These are phyloP conservation scores for Paxillus involutus DNA, from an alignment of 768 basidiomycete species.

Conservation along the genomic window DNA sequence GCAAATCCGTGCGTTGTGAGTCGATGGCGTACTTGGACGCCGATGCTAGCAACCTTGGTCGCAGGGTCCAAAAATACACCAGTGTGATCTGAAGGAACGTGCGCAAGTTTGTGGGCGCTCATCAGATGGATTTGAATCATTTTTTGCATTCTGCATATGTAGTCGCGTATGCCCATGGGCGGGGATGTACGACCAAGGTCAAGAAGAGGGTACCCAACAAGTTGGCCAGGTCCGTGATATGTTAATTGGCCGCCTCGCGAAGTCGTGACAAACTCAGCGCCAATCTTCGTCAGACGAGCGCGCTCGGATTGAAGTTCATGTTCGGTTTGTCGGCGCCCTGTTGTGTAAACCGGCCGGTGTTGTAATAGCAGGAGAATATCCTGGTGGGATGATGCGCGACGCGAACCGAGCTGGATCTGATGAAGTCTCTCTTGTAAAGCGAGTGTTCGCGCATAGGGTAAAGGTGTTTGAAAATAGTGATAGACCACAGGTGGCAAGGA, in stretches of 20 bases:
- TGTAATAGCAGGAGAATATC: constrained; percentile 81
- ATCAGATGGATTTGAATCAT: constrained; percentile 63
- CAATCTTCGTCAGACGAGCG: constrained; percentile 64
- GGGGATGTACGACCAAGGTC: constrained; percentile 84
- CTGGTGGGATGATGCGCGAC: constrained; percentile 45
- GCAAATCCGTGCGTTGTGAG: constrained; percentile 95
- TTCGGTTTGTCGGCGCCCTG: constrained; percentile 83
- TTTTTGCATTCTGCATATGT: constrained; percentile 81
- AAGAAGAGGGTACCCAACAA: constrained; percentile 92
- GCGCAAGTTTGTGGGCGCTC: constrained; percentile 56
- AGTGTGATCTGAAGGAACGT: constrained; percentile 73
- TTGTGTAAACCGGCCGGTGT: constrained; percentile 93
- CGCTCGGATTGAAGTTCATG: constrained; percentile 59
- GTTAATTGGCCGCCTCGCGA: constrained; percentile 91
- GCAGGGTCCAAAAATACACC: constrained; percentile 83
- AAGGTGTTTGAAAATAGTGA: constrained; percentile 74
- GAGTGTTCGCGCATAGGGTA: constrained; percentile 73
- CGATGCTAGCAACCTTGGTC: constrained; percentile 93
- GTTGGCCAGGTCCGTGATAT: constrained; percentile 96
- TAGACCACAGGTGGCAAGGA: constrained; percentile 65
- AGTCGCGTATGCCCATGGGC: constrained; percentile 69
- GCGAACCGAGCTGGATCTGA: constrained; percentile 55
- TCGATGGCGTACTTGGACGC: constrained; percentile 93
- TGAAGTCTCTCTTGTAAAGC: constrained; percentile 73
- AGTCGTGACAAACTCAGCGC: constrained; percentile 85